Conservation (phyloP, 441 rosid species). For the Arabidopsis lyrata region DNA sequence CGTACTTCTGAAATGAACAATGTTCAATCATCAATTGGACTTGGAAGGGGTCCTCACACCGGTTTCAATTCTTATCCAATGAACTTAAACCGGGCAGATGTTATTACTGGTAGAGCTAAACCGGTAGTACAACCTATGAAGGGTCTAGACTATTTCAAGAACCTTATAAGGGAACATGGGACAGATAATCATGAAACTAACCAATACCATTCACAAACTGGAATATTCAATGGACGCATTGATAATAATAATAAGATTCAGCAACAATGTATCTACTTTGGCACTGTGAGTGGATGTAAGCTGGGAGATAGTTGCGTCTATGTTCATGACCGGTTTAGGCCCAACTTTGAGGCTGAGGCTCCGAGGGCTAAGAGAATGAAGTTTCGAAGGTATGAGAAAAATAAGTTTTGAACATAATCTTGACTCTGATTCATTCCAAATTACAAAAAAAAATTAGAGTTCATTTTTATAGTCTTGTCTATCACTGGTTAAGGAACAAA, state of each 20-base stretch:
- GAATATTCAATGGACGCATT: constrained; percentile 28
- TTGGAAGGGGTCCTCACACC: constrained; percentile 28
- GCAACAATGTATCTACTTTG: constrained; percentile 57
- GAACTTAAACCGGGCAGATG: constrained; percentile 31
- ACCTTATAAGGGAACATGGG: constrained; percentile 77
- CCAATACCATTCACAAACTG: constrained; percentile 35
- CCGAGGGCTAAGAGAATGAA: constrained; percentile 60
- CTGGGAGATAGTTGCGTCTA: constrained; percentile 55
- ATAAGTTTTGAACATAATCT: constrained; percentile 27
- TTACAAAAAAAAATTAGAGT: background rate
- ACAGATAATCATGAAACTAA: constrained; percentile 45
- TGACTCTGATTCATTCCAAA: constrained; percentile 20
- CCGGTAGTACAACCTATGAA: constrained; percentile 41
- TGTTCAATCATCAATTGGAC: constrained; percentile 29
- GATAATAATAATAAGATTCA: constrained; percentile 38
- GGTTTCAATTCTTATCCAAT: constrained; percentile 29
- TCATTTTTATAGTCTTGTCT: constrained; percentile 6
- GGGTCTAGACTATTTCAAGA: constrained; percentile 60
- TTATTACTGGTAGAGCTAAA: constrained; percentile 8
- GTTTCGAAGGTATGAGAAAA: constrained; percentile 39
- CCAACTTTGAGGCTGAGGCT: constrained; percentile 37
- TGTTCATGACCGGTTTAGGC: constrained; percentile 51
- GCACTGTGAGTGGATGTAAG: constrained; percentile 61
- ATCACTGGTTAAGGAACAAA: constrained; percentile 2
- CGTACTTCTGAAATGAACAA: constrained; percentile 30